Percentiles rank a stretch among this genome's conserved stretches.
Conservation (phyloP, 306 rosid genomes). For the Pyrus bretschneideri region DNA sequence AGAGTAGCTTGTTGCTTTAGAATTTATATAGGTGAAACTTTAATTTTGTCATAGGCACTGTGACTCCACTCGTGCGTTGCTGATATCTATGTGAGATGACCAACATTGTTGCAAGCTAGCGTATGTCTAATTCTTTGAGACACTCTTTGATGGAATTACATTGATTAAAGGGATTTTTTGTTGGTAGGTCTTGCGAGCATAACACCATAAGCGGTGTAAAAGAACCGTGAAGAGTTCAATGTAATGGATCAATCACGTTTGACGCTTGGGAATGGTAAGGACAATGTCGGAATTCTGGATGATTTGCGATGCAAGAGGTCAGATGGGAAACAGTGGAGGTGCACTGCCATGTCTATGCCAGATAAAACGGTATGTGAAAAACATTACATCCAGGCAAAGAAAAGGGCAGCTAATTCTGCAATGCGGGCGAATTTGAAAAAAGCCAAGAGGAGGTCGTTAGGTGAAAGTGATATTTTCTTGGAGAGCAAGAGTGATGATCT, state of each 20-base stretch:
- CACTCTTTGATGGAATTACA: background rate
- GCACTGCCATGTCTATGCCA: constrained; percentile 98
- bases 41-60: background rate
- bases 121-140: background rate
- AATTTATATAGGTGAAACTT: background rate
- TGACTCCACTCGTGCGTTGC: background rate
- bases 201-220: background rate
- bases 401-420: constrained; percentile 96
- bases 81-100: background rate
- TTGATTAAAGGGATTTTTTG: background rate
- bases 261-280: constrained; percentile 50
- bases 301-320: constrained; percentile 97
- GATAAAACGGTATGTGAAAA: constrained; percentile 97
- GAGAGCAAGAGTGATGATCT: constrained; percentile 80
- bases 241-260: constrained; percentile 57
- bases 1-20: background rate
- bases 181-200: background rate
- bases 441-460: constrained; percentile 66
- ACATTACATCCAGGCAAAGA: constrained; percentile 96
- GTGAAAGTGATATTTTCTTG: constrained; percentile 51
- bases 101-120: background rate
- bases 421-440: constrained; percentile 92
- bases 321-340: constrained; percentile 97
- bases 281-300: constrained; percentile 75
- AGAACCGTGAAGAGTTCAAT: background rate